phyloP scores from a whole-genome alignment of 176 grass and related monocot genomes.

The Tuctoria greenei region DNA sequence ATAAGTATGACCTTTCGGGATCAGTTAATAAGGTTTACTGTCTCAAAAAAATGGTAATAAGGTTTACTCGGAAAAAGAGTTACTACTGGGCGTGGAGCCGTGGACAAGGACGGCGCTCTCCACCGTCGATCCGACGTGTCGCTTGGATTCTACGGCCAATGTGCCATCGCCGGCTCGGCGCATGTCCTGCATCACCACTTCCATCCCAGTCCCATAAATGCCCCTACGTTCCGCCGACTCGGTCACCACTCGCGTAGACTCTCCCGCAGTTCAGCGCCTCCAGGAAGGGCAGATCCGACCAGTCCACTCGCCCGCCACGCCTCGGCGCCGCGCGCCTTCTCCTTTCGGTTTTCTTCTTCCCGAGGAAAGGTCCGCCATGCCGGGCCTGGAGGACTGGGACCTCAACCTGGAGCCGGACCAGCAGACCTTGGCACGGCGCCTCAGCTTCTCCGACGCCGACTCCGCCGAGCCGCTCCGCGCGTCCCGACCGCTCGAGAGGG shows the following conservation, averaged over 20 bases:
- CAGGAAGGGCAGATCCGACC: slow-evolving; percentile 4
- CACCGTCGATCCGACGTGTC: too few species aligned
- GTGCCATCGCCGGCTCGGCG: too few species aligned
- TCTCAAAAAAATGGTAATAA: too few species aligned
- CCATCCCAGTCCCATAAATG: not conserved
- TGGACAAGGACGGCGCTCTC: too few species aligned
- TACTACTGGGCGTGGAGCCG: too few species aligned
- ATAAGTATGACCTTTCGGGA: not conserved
- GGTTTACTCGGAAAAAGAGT: too few species aligned
- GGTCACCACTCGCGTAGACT: not conserved
- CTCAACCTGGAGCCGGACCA: slow-evolving; percentile 17
- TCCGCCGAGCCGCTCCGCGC: not conserved
- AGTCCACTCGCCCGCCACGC: not conserved
- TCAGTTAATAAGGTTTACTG: too few species aligned
- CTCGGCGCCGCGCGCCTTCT: not conserved
- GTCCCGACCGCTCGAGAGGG: not conserved
- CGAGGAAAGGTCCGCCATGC: slow-evolving; percentile 5
- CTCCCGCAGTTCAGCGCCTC: not conserved
- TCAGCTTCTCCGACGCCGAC: slow-evolving; percentile 36
- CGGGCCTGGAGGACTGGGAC: not conserved
- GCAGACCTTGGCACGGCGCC: slow-evolving; percentile 9
- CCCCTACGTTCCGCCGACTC: not conserved
- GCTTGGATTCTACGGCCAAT: not conserved
- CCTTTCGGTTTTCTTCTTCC: not conserved
- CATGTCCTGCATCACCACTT: not conserved